Evolutionary conservation across 306 rosid species (phyloP), one percentile per base, ranked within the genome.

Genomic region (Vicia faba): DNA sequence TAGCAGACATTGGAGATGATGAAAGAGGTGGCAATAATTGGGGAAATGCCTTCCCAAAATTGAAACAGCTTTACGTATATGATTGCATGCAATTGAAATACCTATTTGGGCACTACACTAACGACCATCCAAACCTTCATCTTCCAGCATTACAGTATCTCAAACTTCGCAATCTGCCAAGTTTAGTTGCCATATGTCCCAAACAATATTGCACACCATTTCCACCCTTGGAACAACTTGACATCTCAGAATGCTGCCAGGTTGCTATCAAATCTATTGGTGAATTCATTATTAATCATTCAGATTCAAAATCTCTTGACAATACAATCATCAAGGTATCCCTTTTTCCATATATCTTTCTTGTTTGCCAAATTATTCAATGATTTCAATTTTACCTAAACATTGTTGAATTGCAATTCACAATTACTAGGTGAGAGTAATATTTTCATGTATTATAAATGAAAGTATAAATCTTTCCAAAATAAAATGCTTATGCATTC

Each of bases 41-140:
- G 12, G 13, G 19, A 0, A 8, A 26, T n/a, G 40, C 44, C 55
- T 43, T 43, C 16, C 48, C 50, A 44, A 44, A 44, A 44, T 5
- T 44, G 19, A 14, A 44, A 46, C 0, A 0, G 2, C 43, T 65
- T 11, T 0, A 0, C 0, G 31, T 46, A 0, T 0, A 5, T 0
- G 0, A 5, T 5, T 65, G 70, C 13, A 5, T 0, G 23, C 5
- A 36, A 18, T 68, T 68, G 39, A 18, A 50, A 51, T 68, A 68
- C 56, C 23, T 68, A 40, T 18, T 68, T 50, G 72, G 72, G 4
- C 11, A 13, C 1, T 39, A 53, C 15, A 25, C 23, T 53, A 3
- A 8, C 51, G 51, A 20, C 3, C 3, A 48, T 18, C 35, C 13
- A 33, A 31, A 9, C 10, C 8, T 69, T 57, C 23, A 15, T 56